Evolutionary conservation across 371 early-diverging fungal species (phyloP), one percentile per base, ranked within the genome.

Genomic region (Mucor racemosus): DNA sequence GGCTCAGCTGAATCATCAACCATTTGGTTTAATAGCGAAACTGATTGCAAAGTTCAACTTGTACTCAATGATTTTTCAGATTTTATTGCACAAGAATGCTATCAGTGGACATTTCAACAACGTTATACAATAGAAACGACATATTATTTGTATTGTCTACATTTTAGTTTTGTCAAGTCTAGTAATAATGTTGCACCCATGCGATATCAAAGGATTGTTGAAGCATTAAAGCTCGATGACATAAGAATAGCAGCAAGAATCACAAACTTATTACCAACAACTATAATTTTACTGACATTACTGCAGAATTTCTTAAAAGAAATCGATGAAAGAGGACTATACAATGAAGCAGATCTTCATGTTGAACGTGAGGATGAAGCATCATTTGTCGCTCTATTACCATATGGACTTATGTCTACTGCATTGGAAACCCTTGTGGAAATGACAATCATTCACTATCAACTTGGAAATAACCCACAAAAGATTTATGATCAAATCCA

Each of bases 81-180:
- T 26, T 84, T 82, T 62, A 85, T 85, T 65, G 75, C 79, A 41
- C 64, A 73, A 46, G 76, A 83, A 40, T 72, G 74, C 66, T 76
- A 80, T 66, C 71, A 72, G 35, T 77, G 78, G 78, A 53, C 76
- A 5, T 42, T 57, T 5, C 56, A 35, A 15, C 78, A 77, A 40
- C 40, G 55, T 10, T 73, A 64, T 38, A 61, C 66, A 11, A 77
- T 77, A 9, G 67, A 77, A 56, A 41, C 68, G 33, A 66, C 68
- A 1, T 73, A 60, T 48, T 44, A 65, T 2, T 39, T 77, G 0
- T 73, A 74, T 38, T 62, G 59, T 39, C 70, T 75, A 17, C 75
- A 77, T 46, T 66, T 75, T 44, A 64, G 60, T 4, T 75, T 77
- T 38, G 21, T 74, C n/a, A 59, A 61, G 39, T 33, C 70, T 0